Conservation (phyloP, 2,329 filamentous ascomycete species). For the Elsinoe batatas region DNA sequence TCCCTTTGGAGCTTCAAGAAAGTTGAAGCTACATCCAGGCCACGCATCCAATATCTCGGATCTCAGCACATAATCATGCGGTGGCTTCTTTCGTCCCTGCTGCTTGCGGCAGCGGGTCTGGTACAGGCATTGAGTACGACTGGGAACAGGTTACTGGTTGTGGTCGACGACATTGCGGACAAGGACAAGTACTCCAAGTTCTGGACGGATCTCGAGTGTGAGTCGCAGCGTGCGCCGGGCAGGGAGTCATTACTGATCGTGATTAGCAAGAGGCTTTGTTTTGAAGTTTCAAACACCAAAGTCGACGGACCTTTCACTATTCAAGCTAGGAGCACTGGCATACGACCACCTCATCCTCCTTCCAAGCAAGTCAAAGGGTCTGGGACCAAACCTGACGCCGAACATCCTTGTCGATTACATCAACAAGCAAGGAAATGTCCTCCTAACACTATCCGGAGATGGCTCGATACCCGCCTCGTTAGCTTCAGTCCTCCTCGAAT, state of each 20-base stretch:
- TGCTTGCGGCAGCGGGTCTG: conserved; percentile 55
- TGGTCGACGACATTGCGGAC: conserved; percentile 73
- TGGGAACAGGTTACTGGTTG: conserved; percentile 71
- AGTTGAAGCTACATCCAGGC: conserved; percentile 3
- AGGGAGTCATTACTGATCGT: background rate
- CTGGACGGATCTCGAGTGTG: conserved; percentile 61
- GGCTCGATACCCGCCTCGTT: conserved; percentile 61
- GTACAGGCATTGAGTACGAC: conserved; percentile 69
- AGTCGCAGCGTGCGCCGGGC: conserved; percentile 20
- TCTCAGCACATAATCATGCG: conserved; percentile 22
- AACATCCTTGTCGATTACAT: conserved; percentile 82
- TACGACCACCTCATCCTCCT: conserved; percentile 90
- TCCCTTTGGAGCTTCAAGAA: conserved; percentile 10
- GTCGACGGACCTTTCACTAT: conserved; percentile 64
- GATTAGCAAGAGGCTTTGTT: conserved; percentile 67
- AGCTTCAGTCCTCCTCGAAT: conserved; percentile 69
- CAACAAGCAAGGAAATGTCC: conserved; percentile 82
- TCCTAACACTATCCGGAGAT: conserved; percentile 70
- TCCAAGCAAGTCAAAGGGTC: conserved; percentile 82
- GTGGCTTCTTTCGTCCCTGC: conserved; percentile 33
- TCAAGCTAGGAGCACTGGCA: conserved; percentile 73
- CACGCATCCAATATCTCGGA: background rate
- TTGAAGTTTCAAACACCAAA: conserved; percentile 77
- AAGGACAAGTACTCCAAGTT: conserved; percentile 78
- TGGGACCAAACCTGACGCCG: conserved; percentile 80